Conservation (phyloP, 2,329 filamentous ascomycete species). For the Diaporthe batatas region DNA sequence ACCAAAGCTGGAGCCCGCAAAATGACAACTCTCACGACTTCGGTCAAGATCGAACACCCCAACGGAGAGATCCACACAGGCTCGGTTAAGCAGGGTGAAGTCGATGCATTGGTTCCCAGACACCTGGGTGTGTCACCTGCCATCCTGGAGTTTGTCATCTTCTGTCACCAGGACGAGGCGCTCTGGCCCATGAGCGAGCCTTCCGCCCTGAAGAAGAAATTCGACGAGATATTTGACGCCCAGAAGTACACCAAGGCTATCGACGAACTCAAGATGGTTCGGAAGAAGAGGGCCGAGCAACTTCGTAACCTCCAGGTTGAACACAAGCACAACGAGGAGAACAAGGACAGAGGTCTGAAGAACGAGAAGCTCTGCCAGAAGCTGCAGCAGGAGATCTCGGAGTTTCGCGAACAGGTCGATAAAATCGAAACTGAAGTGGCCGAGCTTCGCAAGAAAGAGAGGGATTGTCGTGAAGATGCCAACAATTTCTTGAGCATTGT, state of each 20-base stretch:
- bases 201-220: slow-evolving; percentile 86
- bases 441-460: slow-evolving; percentile 71
- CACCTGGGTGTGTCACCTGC: slow-evolving; percentile 91
- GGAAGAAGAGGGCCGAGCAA: slow-evolving; percentile 85
- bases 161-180: slow-evolving; percentile 98
- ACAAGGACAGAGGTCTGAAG: slow-evolving; percentile 86
- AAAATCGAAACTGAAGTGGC: slow-evolving; percentile 57
- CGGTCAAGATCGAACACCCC: slow-evolving; percentile 84
- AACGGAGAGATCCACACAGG: slow-evolving; percentile 75
- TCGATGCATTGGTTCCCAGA: slow-evolving; percentile 86
- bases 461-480: slow-evolving; percentile 78
- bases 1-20: slow-evolving; percentile 79
- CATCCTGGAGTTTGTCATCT: slow-evolving; percentile 94
- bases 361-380: slow-evolving; percentile 74
- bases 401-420: slow-evolving; percentile 69
- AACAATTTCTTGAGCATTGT: slow-evolving; percentile 82
- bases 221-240: slow-evolving; percentile 98
- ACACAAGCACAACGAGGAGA: slow-evolving; percentile 81
- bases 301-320: slow-evolving; percentile 79
- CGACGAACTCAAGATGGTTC: slow-evolving; percentile 89
- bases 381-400: slow-evolving; percentile 76
- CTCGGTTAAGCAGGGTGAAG: slow-evolving; percentile 83
- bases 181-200: slow-evolving; percentile 97
- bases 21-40: slow-evolving; percentile 88
- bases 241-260: slow-evolving; percentile 98